phyloP scores from a whole-genome alignment of 1,139 yeast genomes.

The Saccharomycopsis crataegensis region DNA sequence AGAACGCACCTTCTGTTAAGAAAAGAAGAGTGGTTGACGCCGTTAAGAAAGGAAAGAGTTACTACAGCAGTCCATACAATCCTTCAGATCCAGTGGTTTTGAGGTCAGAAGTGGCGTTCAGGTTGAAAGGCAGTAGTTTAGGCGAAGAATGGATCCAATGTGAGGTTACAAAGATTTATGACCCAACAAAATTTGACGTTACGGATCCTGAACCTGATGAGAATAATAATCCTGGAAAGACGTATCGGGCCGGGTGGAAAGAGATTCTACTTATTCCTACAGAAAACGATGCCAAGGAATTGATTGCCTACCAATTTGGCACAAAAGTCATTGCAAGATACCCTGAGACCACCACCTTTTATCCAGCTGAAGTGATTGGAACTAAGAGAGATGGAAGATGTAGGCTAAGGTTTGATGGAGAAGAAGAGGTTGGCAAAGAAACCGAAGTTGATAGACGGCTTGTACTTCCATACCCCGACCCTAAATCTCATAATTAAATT shows the following conservation, averaged over 20 bases:
- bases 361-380: slow-evolving; percentile 87
- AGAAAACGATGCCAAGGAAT: slow-evolving; percentile 32
- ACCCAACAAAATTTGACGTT: slow-evolving; percentile 51
- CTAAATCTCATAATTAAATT: slow-evolving; percentile 22
- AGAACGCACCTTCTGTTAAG: no score
- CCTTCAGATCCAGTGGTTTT: slow-evolving; percentile 54
- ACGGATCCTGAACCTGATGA: slow-evolving; percentile 98
- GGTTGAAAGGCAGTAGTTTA: slow-evolving; percentile 47
- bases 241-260: slow-evolving; percentile 73
- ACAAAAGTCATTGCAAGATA: slow-evolving; percentile 85
- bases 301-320: slow-evolving; percentile 63
- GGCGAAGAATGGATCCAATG: slow-evolving; percentile 97
- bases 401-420: slow-evolving; percentile 85
- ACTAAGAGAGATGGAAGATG: slow-evolving; percentile 69
- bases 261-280: slow-evolving; percentile 75
- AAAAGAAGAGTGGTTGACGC: slow-evolving; percentile 7
- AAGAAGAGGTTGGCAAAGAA: slow-evolving; percentile 92
- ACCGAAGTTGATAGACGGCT: slow-evolving; percentile 84
- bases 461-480: slow-evolving; percentile 65
- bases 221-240: slow-evolving; percentile 79
- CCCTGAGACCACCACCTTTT: slow-evolving; percentile 97
- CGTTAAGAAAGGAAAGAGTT: slow-evolving; percentile 24
- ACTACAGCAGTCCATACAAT: slow-evolving; percentile 39
- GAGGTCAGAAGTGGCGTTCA: slow-evolving; percentile 86
- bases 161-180: slow-evolving; percentile 68